Evolutionary conservation across 768 basidiomycete species (phyloP), one percentile per base, ranked within the genome.

Genomic region (Russula earlei): DNA sequence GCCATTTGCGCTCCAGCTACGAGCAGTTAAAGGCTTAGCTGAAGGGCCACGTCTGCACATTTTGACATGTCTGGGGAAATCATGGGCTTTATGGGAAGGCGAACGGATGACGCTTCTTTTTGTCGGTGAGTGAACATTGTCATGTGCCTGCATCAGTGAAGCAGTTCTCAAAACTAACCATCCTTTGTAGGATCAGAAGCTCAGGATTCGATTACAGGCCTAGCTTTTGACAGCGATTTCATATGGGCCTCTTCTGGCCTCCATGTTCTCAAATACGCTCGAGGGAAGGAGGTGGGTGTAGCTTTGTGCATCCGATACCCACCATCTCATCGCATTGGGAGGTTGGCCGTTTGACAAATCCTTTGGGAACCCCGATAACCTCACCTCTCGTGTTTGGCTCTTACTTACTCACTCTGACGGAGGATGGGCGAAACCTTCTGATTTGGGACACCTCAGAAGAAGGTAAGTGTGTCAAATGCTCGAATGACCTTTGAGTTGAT

Each of bases 81-180:
- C 88, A 61, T 98, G 94, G 94, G 89, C 92, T 17, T 74, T 96
- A 65, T 98, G 95, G 95, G 92, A 96, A 63, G 94, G 91, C 20
- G 88, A 84, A 25, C 92, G 86, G 71, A 93, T 98, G 90, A 77
- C 76, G 31, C 71, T 98, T 54, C 76, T 97, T 36, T 98, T 99
- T 67, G 92, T 94, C 58, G 91, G 95, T 91, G 70, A 73, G 91
- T 79, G 33, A 36, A 51, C 58, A 58, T 38, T 43, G 37, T 31
- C 31, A 41, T 17, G 27, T 49, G 11, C 45, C 4, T 17, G 38
- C 20, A 46, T 15, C 27, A n/a, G n/a, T n/a, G n/a, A n/a, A n/a
- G n/a, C 38, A 22, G 7, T 36, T 46, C 31, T 45, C 12, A 12
- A 43, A 34, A 40, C 24, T n/a, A 42, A 42, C 56, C 58, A 52